Conservation (phyloP, 768 basidiomycete species). For the Panaeolus papilionaceus region DNA sequence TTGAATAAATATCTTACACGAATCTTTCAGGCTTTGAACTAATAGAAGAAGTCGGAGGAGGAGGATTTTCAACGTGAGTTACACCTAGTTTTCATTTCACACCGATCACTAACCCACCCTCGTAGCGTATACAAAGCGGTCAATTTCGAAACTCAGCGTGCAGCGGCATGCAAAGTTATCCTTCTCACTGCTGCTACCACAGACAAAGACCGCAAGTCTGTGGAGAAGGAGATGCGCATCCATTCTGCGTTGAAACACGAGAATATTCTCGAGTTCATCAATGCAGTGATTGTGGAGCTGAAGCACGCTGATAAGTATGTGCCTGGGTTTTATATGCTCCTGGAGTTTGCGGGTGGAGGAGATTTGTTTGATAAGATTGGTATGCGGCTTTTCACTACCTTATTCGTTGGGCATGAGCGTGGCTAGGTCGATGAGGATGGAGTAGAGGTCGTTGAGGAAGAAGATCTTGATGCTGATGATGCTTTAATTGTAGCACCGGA, state of each 20-base stretch:
- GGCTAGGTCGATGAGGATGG: not conserved
- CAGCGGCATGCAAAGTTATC: constrained; percentile 91
- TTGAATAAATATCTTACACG: not conserved
- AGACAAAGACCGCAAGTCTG: constrained; percentile 72
- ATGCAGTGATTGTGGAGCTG: constrained; percentile 75
- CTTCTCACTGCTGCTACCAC: constrained; percentile 66
- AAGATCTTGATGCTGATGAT: not conserved
- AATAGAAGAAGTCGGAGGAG: constrained; percentile 81
- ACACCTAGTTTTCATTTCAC: not conserved
- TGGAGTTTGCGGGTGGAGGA: constrained; percentile 93
- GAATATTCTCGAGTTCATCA: constrained; percentile 86
- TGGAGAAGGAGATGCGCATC: constrained; percentile 93
- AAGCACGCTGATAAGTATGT: constrained; percentile 62
- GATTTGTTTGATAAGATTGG: constrained; percentile 99
- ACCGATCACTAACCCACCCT: not conserved
- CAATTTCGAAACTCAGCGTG: constrained; percentile 63
- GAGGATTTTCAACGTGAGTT: constrained; percentile 84
- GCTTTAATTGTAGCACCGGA: constrained; percentile 72
- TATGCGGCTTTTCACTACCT: constrained; percentile 41
- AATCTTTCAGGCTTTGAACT: constrained; percentile 65
- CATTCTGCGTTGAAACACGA: constrained; percentile 80
- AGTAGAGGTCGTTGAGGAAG: not conserved
- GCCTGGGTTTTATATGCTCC: constrained; percentile 89
- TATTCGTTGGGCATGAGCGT: not conserved
- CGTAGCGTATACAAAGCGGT: constrained; percentile 85